Evolutionary conservation across 2,329 filamentous ascomycete species (phyloP).

Genomic region (Trichoderma sp.): DNA sequence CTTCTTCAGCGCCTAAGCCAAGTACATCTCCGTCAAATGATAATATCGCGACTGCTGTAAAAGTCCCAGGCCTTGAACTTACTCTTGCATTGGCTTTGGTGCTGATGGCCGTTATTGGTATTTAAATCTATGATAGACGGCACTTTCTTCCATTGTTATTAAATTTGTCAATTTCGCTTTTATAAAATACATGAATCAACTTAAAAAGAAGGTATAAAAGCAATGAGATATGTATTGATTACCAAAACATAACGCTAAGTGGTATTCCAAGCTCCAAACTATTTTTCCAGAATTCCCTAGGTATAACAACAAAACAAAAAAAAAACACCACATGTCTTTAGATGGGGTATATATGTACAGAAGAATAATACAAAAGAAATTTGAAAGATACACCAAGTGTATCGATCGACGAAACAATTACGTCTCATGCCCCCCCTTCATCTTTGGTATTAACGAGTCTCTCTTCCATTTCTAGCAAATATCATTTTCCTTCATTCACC

Average conservation of each 20-base stretch:
- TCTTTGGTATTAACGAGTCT: background rate
- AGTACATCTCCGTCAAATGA: background rate
- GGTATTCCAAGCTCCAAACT: constrained; percentile 23
- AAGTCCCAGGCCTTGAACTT: background rate
- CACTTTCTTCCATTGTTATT: background rate
- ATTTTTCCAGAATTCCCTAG: constrained; percentile 10
- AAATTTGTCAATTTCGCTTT: background rate
- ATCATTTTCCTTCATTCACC: background rate
- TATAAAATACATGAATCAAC: background rate
- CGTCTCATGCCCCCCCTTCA: background rate
- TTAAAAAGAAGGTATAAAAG: background rate
- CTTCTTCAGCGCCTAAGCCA: background rate
- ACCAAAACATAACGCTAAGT: constrained; percentile 12
- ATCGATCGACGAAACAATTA: background rate
- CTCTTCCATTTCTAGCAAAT: background rate
- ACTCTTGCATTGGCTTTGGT: background rate
- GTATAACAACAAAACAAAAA: background rate
- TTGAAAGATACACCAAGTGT: background rate
- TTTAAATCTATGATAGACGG: background rate
- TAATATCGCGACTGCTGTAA: background rate
- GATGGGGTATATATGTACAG: constrained; percentile 20
- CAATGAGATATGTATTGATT: background rate
- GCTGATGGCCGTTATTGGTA: background rate
- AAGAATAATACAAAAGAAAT: constrained; percentile 5
- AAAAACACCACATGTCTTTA: constrained; percentile 4